Evolutionary conservation across 352 stramenopile genomes (phyloP), one percentile per base, ranked within the genome.

Genomic region (Blastocystis sp.): DNA sequence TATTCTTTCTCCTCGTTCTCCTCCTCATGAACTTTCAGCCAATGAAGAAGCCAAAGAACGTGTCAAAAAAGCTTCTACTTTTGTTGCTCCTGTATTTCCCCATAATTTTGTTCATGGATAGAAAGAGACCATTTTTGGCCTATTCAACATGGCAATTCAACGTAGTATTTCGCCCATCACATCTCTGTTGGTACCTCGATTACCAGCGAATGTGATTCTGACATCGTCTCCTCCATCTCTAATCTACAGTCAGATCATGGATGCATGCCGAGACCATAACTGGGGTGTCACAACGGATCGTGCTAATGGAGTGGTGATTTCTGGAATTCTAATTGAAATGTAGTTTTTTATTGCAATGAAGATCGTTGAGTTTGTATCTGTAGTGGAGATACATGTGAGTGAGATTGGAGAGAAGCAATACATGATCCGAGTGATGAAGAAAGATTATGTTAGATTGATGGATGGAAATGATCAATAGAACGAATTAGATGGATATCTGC

Each of bases 311-410:
- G 29, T 51, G 51, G 71, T 83, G 35, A 9, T 9, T 9, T 9
- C 9, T 9, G 39, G 24, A 32, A 21, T 42, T 21, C 16, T 21
- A n/a, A 29, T 24, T 83, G 49, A 49, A 14, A 14, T 12, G 43
- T 83, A 83, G 71, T 83, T 83, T 37, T 65, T 52, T 16, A 65
- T 83, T 5, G 71, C 46, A 37, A 83, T 83, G 71, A 83, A 83
- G 54, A 56, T 83, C 9, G 71, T 83, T 52, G 71, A 83, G 11
- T 83, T 49, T 42, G 71, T 83, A 24, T 66, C 46, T 4, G 71
- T 83, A 14, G 71, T 83, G 43, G 32, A 66, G 21, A 66, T 83
- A 0, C 49, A 21, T 0, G 71, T 67, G 37, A 49, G 27, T 7
- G 16, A 63, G 24, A 83, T 83, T 43, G 71, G 46, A 14, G 71